Evolutionary conservation across 2,329 filamentous ascomycete species (phyloP), one percentile per base, ranked within the genome.

Genomic region (Trichophyton benhamiae): DNA sequence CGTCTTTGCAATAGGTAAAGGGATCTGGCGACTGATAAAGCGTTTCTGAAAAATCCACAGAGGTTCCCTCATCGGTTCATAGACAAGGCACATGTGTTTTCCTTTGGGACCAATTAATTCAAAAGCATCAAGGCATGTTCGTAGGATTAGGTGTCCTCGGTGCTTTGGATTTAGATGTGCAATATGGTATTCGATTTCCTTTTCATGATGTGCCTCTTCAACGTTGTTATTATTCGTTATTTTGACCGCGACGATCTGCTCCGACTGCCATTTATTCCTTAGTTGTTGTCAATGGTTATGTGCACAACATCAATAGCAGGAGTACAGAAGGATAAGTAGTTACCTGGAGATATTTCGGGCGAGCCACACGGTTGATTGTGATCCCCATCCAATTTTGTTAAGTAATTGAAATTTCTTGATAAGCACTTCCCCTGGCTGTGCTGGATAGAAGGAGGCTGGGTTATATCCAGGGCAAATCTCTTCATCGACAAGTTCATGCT

Each of bases 291-390:
- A 1, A 17, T n/a, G 15, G 41, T 44, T 44, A 44, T n/a, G 15
- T n/a, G n/a, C n/a, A n/a, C n/a, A 15, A 44, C 2, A n/a, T 17
- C 6, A 17, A 20, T 17, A n/a, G n/a, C n/a, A 44, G 15, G 41
- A 15, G 15, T 44, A 7, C 17, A 74, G 70, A 30, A 30, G 15
- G 67, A 68, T 17, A 67, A 67, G 11, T 69, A 63, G 0, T 22
- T 15, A 62, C 65, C 58, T 64, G 60, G n/a, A 63, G 8, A 72
- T 63, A 60, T 76, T 71, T 27, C 66, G 68, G 17, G 72, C 73
- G 15, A 77, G 69, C 74, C 74, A 77, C 17, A 76, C 72, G 0
- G 74, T 77, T 3, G 74, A 76, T 8, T 68, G 72, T 42, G 68
- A 68, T 42, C 74, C 74, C 61, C 65, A 76, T 5, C 74, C 75